Evolutionary conservation across 2,329 filamentous ascomycete species (phyloP).

Genomic region (Elsinoe australis): DNA sequence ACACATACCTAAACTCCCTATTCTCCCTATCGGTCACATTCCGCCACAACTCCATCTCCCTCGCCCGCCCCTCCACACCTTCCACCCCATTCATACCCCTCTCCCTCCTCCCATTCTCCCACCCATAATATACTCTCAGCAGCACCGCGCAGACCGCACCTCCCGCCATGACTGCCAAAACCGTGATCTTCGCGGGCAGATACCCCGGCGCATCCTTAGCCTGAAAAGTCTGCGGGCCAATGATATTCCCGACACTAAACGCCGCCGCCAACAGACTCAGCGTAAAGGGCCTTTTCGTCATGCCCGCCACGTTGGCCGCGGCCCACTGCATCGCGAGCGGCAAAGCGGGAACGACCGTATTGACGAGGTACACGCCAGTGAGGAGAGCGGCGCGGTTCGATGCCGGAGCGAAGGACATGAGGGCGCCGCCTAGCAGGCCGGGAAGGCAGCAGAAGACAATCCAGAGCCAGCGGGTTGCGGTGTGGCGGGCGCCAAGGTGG

Average conservation of each 20-base stretch:
- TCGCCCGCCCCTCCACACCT: not conserved
- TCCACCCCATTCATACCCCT: not conserved
- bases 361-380: slow-evolving; percentile 29
- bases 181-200: slow-evolving; percentile 34
- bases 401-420: slow-evolving; percentile 43
- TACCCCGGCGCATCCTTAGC: slow-evolving; percentile 30
- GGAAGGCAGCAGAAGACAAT: slow-evolving; percentile 44
- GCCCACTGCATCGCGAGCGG: slow-evolving; percentile 30
- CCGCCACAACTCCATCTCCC: slow-evolving; percentile 20
- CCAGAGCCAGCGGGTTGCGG: slow-evolving; percentile 46
- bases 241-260: slow-evolving; percentile 30
- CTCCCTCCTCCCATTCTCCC: slow-evolving; percentile 4
- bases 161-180: slow-evolving; percentile 20
- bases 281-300: slow-evolving; percentile 27
- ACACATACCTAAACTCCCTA: slow-evolving; percentile 46
- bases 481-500: slow-evolving; percentile 39
- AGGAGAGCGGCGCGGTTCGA: slow-evolving; percentile 19
- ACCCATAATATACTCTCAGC: slow-evolving; percentile 2
- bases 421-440: slow-evolving; percentile 40
- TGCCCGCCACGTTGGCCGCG: slow-evolving; percentile 41
- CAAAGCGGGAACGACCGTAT: slow-evolving; percentile 28
- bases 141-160: not conserved
- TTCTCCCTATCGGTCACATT: slow-evolving; percentile 52
- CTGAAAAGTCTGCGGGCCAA: slow-evolving; percentile 32
- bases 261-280: slow-evolving; percentile 2